A percentile compares a stretch with the other conserved stretches of the same genome.
phyloP scores from a whole-genome alignment of 1,139 yeast genomes.

The Magnusiomyces magnusii region DNA sequence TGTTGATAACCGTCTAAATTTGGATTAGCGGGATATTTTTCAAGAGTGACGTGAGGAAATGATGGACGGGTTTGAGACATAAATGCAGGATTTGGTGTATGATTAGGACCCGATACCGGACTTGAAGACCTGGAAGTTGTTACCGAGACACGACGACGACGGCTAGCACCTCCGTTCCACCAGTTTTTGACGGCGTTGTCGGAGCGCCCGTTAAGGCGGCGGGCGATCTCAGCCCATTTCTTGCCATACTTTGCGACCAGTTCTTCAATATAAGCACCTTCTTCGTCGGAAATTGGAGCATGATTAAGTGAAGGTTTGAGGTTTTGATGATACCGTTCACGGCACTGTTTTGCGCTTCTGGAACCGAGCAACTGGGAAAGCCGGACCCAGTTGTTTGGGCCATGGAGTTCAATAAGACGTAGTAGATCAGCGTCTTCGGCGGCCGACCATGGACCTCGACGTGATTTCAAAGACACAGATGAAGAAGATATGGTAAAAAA shows the following conservation, averaged over 20 bases:
- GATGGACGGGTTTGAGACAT: background rate
- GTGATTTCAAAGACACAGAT: conserved; percentile 15
- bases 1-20: background rate
- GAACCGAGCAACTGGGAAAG: conserved; percentile 67
- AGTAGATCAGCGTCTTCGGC: conserved; percentile 70
- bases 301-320: conserved; percentile 77
- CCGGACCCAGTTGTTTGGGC: conserved; percentile 89
- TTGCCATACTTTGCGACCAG: conserved; percentile 76
- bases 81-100: background rate
- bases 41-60: background rate
- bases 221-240: conserved; percentile 91
- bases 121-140: background rate
- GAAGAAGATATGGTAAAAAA: conserved; percentile 1
- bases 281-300: conserved; percentile 76
- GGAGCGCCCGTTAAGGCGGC: conserved; percentile 77
- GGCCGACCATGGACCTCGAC: conserved; percentile 87
- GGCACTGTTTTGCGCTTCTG: conserved; percentile 85
- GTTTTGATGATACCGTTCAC: conserved; percentile 90
- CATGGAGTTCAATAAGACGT: conserved; percentile 61
- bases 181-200: conserved; percentile 92
- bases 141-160: conserved; percentile 44
- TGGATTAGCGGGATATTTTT: background rate
- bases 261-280: conserved; percentile 72
- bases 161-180: conserved; percentile 94
- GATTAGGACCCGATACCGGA: background rate